phyloP scores from a whole-genome alignment of 768 basidiomycete species.

The Naganishia antarctica region DNA sequence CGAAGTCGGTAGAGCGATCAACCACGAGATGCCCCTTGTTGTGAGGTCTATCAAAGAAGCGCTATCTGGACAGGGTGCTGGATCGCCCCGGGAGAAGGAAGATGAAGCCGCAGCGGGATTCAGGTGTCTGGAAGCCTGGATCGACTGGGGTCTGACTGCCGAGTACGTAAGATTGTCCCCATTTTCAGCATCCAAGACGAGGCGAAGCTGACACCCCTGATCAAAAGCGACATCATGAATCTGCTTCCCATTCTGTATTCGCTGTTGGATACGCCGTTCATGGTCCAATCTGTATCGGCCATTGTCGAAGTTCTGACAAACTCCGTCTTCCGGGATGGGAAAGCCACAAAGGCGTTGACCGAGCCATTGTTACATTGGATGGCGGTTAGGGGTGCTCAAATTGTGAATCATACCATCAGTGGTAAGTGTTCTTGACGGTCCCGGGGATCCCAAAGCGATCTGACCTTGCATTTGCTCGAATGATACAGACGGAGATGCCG shows the following conservation, averaged over 20 bases:
- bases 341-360: constrained; percentile 66
- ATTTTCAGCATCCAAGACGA: not conserved
- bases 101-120: constrained; percentile 66
- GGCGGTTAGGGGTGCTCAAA: constrained; percentile 55
- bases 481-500: constrained; percentile 45
- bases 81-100: constrained; percentile 35
- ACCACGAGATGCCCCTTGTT: constrained; percentile 66
- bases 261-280: constrained; percentile 60
- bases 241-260: constrained; percentile 56
- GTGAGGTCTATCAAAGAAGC: constrained; percentile 63
- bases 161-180: constrained; percentile 54
- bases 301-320: constrained; percentile 72
- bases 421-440: constrained; percentile 44
- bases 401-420: constrained; percentile 51
- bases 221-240: constrained; percentile 62
- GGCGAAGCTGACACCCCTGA: constrained; percentile 1
- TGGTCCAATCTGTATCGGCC: constrained; percentile 61
- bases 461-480: too few species aligned
- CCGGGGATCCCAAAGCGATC: too few species aligned
- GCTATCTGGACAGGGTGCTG: constrained; percentile 52
- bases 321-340: constrained; percentile 67
- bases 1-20: constrained; percentile 63
- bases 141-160: constrained; percentile 60
- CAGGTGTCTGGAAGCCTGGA: constrained; percentile 78
- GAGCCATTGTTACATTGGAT: constrained; percentile 83